Evolutionary conservation across 2,329 filamentous ascomycete genomes (phyloP).

Genomic region (Colletotrichum siamense): DNA sequence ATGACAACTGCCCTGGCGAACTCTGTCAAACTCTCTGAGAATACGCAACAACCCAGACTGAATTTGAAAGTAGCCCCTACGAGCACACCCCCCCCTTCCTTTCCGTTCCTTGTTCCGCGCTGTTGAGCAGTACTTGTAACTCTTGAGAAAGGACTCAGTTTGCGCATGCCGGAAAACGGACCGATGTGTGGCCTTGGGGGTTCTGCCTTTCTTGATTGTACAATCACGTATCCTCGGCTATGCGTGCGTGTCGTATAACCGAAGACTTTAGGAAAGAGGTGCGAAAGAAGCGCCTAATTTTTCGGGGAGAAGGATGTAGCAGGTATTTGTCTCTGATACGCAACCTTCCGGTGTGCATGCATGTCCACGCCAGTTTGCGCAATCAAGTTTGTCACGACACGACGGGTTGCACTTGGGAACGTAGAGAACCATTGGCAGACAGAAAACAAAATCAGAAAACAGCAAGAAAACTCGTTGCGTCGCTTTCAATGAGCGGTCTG

Average conservation of each 20-base stretch:
- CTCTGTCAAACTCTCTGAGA: neutral
- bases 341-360: neutral
- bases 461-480: neutral
- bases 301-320: neutral
- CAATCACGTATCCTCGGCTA: neutral
- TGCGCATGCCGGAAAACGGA: neutral
- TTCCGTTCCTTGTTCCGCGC: neutral
- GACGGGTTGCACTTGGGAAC: neutral
- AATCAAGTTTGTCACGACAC: neutral
- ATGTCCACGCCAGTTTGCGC: neutral
- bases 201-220: neutral
- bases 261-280: neutral
- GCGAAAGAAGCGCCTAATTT: neutral
- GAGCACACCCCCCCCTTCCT: neutral
- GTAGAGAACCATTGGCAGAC: neutral
- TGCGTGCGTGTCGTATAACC: neutral
- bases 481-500: neutral
- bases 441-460: neutral
- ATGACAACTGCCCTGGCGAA: constrained; percentile 14
- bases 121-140: neutral
- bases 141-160: neutral
- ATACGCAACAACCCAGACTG: neutral
- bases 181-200: neutral
- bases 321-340: neutral
- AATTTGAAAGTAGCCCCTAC: neutral